These are phyloP conservation scores for Saprolegnia parasitica DNA, from an alignment of 352 stramenopile genomes.

Conservation along the genomic window DNA sequence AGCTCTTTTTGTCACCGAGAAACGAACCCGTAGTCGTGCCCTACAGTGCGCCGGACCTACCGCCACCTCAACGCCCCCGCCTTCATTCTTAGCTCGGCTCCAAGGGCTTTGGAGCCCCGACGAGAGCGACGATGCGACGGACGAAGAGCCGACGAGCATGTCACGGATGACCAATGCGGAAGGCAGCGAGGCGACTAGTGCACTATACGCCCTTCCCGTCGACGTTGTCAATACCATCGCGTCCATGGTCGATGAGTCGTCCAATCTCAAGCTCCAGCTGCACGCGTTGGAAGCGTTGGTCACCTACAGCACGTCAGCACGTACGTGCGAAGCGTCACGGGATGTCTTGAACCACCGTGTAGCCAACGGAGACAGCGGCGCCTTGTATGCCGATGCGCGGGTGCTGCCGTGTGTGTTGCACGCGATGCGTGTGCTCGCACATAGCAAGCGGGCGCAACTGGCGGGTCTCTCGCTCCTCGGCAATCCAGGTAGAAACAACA, in stretches of 20 bases:
- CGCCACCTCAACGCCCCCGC: background rate
- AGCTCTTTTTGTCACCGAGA: background rate
- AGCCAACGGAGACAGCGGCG: background rate
- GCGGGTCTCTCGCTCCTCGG: constrained; percentile 17
- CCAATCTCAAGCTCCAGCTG: constrained; percentile 28
- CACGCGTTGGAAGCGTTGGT: background rate
- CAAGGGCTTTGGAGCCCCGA: background rate
- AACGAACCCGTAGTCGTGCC: background rate
- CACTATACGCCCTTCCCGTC: background rate
- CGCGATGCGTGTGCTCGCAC: constrained; percentile 1
- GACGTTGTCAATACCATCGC: constrained; percentile 7
- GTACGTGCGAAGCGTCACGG: background rate
- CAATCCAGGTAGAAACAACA: constrained; percentile 11
- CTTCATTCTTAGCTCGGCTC: background rate
- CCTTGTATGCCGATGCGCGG: background rate
- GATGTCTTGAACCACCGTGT: no score
- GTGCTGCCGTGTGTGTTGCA: background rate
- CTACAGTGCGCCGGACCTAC: background rate
- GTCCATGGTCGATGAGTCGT: constrained; percentile 12
- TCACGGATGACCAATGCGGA: background rate
- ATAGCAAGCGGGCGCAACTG: constrained; percentile 24
- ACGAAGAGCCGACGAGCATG: background rate
- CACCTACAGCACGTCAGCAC: background rate
- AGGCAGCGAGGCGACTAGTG: background rate
- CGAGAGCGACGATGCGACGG: background rate